Evolutionary conservation across 306 rosid species (phyloP).

Genomic region (Cucurbita maxima): DNA sequence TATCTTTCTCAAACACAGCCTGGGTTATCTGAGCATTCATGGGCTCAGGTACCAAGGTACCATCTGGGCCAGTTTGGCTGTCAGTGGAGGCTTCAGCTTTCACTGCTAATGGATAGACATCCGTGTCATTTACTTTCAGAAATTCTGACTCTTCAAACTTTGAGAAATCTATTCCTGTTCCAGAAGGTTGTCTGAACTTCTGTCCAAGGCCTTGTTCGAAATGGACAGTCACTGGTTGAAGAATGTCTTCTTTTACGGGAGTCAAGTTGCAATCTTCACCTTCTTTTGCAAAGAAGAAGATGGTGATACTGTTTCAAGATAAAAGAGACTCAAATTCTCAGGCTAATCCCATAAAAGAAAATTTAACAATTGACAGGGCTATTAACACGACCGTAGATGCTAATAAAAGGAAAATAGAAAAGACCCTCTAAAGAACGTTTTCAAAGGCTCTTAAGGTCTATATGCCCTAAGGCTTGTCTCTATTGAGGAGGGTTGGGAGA

Average conservation of each 20-base stretch:
- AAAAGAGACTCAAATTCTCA: constrained; percentile 12
- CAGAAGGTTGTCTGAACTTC: constrained; percentile 68
- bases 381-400: neutral
- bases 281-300: constrained; percentile 88
- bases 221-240: constrained; percentile 49
- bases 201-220: constrained; percentile 90
- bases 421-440: neutral
- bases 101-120: constrained; percentile 65
- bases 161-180: constrained; percentile 65
- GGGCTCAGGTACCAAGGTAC: constrained; percentile 20
- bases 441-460: neutral
- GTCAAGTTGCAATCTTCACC: constrained; percentile 58
- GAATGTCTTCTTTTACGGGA: constrained; percentile 41
- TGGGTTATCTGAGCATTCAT: constrained; percentile 78
- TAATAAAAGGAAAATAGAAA: neutral
- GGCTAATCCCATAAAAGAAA: neutral
- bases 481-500: too few relatives aligned
- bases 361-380: neutral
- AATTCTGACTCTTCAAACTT: constrained; percentile 58
- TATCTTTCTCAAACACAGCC: constrained; percentile 80
- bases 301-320: constrained; percentile 51
- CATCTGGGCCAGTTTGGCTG: constrained; percentile 38
- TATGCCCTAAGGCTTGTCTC: neutral
- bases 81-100: constrained; percentile 67
- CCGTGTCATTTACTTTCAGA: constrained; percentile 34